These are phyloP conservation scores for Wilcoxina mikolae DNA, from an alignment of 495 filamentous ascomycete genomes.

Conservation along the genomic window DNA sequence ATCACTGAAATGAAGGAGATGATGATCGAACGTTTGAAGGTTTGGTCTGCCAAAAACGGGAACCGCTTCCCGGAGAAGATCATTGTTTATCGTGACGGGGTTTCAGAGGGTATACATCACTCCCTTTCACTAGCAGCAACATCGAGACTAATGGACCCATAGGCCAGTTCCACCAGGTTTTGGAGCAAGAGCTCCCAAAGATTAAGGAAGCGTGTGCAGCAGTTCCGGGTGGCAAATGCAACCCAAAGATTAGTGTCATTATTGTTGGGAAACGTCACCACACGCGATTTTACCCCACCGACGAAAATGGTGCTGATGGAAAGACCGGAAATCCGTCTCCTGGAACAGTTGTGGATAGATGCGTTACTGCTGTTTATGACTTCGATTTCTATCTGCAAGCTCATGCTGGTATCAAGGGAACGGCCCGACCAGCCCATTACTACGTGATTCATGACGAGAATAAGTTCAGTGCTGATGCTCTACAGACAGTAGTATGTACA, in stretches of 20 bases:
- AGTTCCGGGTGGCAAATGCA: slow-evolving; percentile 35
- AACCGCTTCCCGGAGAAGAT: slow-evolving; percentile 50
- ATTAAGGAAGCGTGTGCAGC: slow-evolving; percentile 46
- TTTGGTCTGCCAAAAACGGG: slow-evolving; percentile 44
- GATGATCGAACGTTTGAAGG: slow-evolving; percentile 43
- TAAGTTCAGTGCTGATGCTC: slow-evolving; percentile 13
- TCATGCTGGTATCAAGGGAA: slow-evolving; percentile 71
- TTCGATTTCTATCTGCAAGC: slow-evolving; percentile 88
- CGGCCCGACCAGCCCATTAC: slow-evolving; percentile 66
- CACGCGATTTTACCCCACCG: slow-evolving; percentile 65
- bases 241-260: slow-evolving; percentile 40
- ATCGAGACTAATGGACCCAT: too few species aligned
- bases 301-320: slow-evolving; percentile 34
- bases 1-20: slow-evolving; percentile 40
- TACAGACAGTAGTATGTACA: slow-evolving; percentile 22
- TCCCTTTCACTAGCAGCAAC: too few species aligned
- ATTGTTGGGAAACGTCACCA: slow-evolving; percentile 83
- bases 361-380: slow-evolving; percentile 56
- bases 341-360: slow-evolving; percentile 77
- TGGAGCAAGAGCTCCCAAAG: slow-evolving; percentile 33
- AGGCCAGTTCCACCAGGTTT: slow-evolving; percentile 23
- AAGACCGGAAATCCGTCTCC: slow-evolving; percentile 48
- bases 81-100: slow-evolving; percentile 79
- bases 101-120: slow-evolving; percentile 59
- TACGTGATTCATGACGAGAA: slow-evolving; percentile 59